These are phyloP conservation scores for Fusarium xylarioides DNA, from an alignment of 2,329 filamentous ascomycete genomes.

Conservation along the genomic window DNA sequence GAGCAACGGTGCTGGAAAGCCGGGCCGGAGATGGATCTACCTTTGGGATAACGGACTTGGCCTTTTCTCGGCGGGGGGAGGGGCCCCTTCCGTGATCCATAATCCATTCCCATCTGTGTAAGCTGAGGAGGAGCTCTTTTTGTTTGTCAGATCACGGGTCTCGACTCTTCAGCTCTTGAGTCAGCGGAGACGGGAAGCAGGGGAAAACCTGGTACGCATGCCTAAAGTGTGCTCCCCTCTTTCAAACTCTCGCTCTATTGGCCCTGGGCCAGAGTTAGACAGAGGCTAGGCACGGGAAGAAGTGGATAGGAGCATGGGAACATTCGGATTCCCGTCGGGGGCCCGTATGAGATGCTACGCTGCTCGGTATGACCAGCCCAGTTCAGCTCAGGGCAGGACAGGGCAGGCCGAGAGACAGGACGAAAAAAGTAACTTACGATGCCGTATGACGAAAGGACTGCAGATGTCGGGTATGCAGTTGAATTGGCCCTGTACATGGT, in stretches of 20 bases:
- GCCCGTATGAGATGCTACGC: background rate
- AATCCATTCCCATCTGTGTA: background rate
- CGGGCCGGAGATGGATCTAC: background rate
- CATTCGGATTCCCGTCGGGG: background rate
- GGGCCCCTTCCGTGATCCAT: background rate
- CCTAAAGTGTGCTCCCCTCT: background rate
- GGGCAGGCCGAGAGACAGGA: background rate
- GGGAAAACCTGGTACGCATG: slow-evolving; percentile 1
- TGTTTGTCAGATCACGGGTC: background rate
- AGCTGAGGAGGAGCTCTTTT: background rate
- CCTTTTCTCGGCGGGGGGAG: background rate
- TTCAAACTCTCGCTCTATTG: background rate
- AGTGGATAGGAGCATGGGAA: slow-evolving; percentile 31
- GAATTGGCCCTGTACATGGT: background rate
- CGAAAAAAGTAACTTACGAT: background rate
- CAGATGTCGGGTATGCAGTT: slow-evolving; percentile 20
- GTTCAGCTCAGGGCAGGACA: background rate
- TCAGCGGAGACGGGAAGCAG: slow-evolving; percentile 10
- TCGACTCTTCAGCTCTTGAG: background rate
- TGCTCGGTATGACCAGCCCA: background rate
- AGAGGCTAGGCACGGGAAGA: slow-evolving; percentile 28
- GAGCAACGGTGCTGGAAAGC: slow-evolving; percentile 1
- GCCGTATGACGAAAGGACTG: slow-evolving; percentile 10
- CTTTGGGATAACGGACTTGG: background rate
- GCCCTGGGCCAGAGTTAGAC: slow-evolving; percentile 2